Conservation (phyloP, 2,329 filamentous ascomycete species). For the Metarhizium rileyi region DNA sequence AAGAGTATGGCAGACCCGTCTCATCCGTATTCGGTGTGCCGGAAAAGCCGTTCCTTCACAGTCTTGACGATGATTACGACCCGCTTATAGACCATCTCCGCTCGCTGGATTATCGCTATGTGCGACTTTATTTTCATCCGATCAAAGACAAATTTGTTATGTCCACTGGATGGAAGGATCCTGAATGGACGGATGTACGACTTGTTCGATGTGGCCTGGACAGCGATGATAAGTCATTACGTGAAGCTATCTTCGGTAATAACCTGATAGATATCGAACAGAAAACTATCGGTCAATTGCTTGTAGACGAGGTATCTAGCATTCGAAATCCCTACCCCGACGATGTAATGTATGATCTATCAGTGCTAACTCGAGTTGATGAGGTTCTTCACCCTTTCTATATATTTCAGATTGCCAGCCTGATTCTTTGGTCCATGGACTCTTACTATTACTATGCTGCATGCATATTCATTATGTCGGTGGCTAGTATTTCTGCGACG, state of each 20-base stretch:
- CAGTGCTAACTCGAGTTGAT: neutral
- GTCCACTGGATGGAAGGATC: constrained; percentile 89
- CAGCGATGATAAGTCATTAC: constrained; percentile 73
- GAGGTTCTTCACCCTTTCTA: constrained; percentile 95
- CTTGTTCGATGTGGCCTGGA: constrained; percentile 71
- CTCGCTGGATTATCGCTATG: constrained; percentile 84
- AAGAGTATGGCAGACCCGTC: constrained; percentile 42
- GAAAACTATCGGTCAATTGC: constrained; percentile 71
- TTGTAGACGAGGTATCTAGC: constrained; percentile 68
- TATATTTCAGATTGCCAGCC: constrained; percentile 91
- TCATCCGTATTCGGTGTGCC: constrained; percentile 58
- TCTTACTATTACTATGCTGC: constrained; percentile 96
- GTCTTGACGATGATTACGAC: constrained; percentile 54
- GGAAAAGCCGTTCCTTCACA: constrained; percentile 47
- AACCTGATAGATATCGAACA: constrained; percentile 92
- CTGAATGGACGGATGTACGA: constrained; percentile 71
- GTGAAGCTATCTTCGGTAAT: constrained; percentile 77
- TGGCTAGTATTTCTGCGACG: constrained; percentile 83
- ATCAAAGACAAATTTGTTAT: constrained; percentile 80
- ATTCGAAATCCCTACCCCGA: neutral
- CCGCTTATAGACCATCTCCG: constrained; percentile 67
- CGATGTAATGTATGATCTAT: neutral
- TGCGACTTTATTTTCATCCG: constrained; percentile 87
- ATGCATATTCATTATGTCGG: constrained; percentile 90
- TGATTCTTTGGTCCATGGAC: constrained; percentile 89